Evolutionary conservation across 345 rosid genomes (phyloP).

Genomic region (Populus nigra): DNA sequence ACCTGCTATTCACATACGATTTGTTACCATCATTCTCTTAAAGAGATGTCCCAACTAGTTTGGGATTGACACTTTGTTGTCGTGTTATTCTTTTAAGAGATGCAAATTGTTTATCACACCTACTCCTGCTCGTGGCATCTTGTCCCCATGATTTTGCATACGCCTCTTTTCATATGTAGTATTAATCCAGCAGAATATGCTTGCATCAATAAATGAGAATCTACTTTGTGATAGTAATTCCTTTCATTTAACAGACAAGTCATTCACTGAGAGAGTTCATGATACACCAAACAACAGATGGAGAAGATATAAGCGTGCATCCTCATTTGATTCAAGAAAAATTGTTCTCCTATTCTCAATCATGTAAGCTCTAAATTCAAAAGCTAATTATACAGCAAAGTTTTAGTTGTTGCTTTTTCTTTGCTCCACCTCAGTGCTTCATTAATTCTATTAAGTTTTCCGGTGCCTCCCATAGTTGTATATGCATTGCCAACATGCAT

Average conservation of each 20-base stretch:
- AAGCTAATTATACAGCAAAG: neutral
- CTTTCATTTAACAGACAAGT: slow-evolving; percentile 48
- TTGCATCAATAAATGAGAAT: neutral
- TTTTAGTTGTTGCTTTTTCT: neutral
- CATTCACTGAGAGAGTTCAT: slow-evolving; percentile 51
- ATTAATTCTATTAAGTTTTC: neutral
- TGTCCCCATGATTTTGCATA: too few relatives aligned
- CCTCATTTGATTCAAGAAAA: slow-evolving; percentile 82
- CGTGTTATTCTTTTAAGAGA: neutral
- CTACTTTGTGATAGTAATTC: neutral
- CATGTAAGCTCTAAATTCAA: slow-evolving; percentile 55
- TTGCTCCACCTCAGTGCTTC: neutral
- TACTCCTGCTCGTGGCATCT: neutral
- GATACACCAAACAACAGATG: slow-evolving; percentile 72
- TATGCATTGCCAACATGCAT: neutral
- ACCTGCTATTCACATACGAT: neutral
- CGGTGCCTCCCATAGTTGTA: neutral
- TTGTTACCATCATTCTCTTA: neutral
- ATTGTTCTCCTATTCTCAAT: slow-evolving; percentile 79
- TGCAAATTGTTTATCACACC: neutral
- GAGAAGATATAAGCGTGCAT: slow-evolving; percentile 84
- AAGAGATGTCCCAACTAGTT: too few relatives aligned
- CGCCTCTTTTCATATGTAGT: neutral
- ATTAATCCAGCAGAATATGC: neutral
- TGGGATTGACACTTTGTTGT: too few relatives aligned